Evolutionary conservation across 441 rosid species (phyloP), one percentile per base, ranked within the genome.

Genomic region (Aleurites moluccanus): DNA sequence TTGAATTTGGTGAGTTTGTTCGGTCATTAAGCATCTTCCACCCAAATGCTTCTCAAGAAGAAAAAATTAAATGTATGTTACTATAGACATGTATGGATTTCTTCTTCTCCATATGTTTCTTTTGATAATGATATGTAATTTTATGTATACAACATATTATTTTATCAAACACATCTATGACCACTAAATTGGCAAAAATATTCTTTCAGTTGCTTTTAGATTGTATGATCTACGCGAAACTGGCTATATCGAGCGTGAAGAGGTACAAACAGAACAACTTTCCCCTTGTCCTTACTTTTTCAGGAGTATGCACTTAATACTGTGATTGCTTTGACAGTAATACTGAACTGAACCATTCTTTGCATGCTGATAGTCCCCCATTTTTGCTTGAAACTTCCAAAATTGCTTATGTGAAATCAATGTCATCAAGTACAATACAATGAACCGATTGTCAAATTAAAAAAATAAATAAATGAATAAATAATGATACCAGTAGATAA

Each of bases 1-100:
- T 89, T 47, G 90, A 77, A 69, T 89, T 89, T 44, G 90, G 86
- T 67, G 91, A 85, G 38, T 89, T 89, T 74, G 93, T 89, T n/a
- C 86, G 87, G 30, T 80, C 93, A 14, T 71, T 88, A 53, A 79
- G 87, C 73, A 52, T 88, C 35, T 89, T 89, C 83, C 93, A 88
- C 73, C 93, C 93, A 27, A 80, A 16, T 53, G 83, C 90, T 79
- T 80, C 88, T 1, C 61, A 75, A 75, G 83, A 69, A 55, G 86
- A 84, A 68, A 89, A 89, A 88, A 73, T 79, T 28, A n/a, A 75
- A 66, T 90, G 94, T 88, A 84, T 7, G 80, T 40, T 73, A 71
- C 0, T 13, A 18, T 65, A 49, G 40, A 38, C 40, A 6, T 45
- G 40, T 55, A 23, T 69, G 35, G 30, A 13, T 28, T 68, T 64